phyloP scores from a whole-genome alignment of 23 red algal genomes.

The Gracilaria domingensis region DNA sequence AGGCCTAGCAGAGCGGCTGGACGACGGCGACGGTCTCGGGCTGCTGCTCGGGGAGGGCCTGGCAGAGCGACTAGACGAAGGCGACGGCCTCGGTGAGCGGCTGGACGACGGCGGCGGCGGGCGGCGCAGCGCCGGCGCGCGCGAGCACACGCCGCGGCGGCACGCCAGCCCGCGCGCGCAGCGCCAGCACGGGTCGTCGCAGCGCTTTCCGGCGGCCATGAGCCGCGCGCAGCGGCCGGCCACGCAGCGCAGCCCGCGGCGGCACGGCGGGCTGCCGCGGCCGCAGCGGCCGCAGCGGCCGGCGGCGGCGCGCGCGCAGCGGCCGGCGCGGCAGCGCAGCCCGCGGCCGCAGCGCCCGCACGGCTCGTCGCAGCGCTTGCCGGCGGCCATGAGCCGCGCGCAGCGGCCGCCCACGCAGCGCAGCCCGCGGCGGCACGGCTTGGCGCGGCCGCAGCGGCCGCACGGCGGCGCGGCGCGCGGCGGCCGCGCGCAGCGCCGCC shows the following conservation, averaged over 20 bases:
- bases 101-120: constrained; percentile 7
- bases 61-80: neutral
- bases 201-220: neutral
- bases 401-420: neutral
- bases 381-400: neutral
- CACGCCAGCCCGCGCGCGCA: neutral
- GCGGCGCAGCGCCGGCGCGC: neutral
- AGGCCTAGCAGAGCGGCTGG: neutral
- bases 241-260: neutral
- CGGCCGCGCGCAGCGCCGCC: neutral
- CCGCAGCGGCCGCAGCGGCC: neutral
- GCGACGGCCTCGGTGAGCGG: neutral
- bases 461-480: neutral
- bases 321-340: neutral
- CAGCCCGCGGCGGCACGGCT: neutral
- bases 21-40: neutral
- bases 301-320: neutral
- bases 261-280: neutral
- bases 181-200: constrained; percentile 19
- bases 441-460: neutral
- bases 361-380: constrained; percentile 1
- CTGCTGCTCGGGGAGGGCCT: neutral
- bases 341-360: constrained; percentile 4
- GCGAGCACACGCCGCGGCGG: neutral
- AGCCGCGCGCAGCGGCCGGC: neutral